These are phyloP conservation scores for Thielaviopsis ethacetica DNA, from an alignment of 2,329 filamentous ascomycete genomes.

Conservation along the genomic window DNA sequence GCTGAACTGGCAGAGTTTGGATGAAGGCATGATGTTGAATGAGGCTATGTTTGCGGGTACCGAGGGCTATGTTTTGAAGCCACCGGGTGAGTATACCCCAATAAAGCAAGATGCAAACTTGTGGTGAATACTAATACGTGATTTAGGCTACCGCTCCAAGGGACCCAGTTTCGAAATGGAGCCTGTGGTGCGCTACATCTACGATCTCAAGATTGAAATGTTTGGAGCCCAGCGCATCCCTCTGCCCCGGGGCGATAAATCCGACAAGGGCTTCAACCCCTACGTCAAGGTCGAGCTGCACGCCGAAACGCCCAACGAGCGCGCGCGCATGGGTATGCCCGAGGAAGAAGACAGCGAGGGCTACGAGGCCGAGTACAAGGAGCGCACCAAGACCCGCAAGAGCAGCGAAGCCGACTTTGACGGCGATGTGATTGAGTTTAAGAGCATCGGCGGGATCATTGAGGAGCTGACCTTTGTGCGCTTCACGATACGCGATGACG, in stretches of 20 bases:
- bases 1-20: slow-evolving; percentile 83
- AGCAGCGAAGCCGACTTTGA: slow-evolving; percentile 48
- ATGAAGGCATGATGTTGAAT: slow-evolving; percentile 92
- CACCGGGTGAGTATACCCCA: slow-evolving; percentile 36
- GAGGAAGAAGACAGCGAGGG: slow-evolving; percentile 23
- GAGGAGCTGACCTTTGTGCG: slow-evolving; percentile 58
- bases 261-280: slow-evolving; percentile 46
- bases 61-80: slow-evolving; percentile 76
- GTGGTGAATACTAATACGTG: neutral
- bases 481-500: slow-evolving; percentile 79
- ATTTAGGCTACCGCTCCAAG: slow-evolving; percentile 20
- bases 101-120: neutral
- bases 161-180: slow-evolving; percentile 4
- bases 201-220: slow-evolving; percentile 58
- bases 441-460: slow-evolving; percentile 37
- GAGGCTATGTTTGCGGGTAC: slow-evolving; percentile 79
- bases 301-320: slow-evolving; percentile 47
- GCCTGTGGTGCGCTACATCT: slow-evolving; percentile 31
- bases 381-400: slow-evolving; percentile 38
- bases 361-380: slow-evolving; percentile 35
- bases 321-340: slow-evolving; percentile 20
- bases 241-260: slow-evolving; percentile 37
- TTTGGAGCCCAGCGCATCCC: slow-evolving; percentile 63
- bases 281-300: slow-evolving; percentile 78
- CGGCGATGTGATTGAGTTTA: slow-evolving; percentile 41